A percentile compares a stretch with the other conserved stretches of the same genome.
Evolutionary conservation across 352 stramenopile genomes (phyloP).

Genomic region (Phytophthora hybrid): DNA sequence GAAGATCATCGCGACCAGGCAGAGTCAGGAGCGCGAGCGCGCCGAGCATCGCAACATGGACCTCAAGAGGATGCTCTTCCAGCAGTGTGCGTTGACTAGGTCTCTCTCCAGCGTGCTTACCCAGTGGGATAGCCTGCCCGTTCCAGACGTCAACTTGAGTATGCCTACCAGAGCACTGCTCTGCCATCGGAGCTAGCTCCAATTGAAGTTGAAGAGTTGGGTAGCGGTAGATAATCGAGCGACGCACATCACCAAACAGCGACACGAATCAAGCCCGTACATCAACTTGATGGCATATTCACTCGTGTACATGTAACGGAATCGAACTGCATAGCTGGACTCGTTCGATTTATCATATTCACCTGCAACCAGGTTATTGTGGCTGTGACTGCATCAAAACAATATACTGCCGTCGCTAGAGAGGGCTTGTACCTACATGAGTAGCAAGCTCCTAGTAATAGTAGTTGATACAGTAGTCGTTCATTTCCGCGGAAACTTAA

Average conservation of each 20-base stretch:
- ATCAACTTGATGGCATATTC: conserved; percentile 9
- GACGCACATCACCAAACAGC: neutral
- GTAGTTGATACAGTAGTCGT: neutral
- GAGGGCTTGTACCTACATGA: no score
- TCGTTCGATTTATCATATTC: no score
- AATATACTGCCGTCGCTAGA: no score
- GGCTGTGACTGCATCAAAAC: no score
- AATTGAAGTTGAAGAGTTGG: neutral
- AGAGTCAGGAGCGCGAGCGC: conserved; percentile 26
- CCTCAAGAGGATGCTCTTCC: conserved; percentile 26
- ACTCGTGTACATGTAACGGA: neutral
- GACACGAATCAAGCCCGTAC: neutral
- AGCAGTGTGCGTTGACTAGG: conserved; percentile 28
- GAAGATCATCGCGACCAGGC: conserved; percentile 32
- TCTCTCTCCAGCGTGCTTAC: conserved; percentile 19
- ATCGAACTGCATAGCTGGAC: no score
- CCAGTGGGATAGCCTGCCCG: conserved; percentile 17
- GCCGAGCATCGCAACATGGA: conserved; percentile 25
- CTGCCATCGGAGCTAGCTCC: neutral
- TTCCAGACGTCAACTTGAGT: conserved; percentile 16
- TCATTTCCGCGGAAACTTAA: neutral
- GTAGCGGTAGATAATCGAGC: neutral
- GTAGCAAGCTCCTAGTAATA: no score
- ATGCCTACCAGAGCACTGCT: neutral
- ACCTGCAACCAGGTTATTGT: no score